Conservation (phyloP, 371 early-diverging fungal species). For the Smittium culicis region DNA sequence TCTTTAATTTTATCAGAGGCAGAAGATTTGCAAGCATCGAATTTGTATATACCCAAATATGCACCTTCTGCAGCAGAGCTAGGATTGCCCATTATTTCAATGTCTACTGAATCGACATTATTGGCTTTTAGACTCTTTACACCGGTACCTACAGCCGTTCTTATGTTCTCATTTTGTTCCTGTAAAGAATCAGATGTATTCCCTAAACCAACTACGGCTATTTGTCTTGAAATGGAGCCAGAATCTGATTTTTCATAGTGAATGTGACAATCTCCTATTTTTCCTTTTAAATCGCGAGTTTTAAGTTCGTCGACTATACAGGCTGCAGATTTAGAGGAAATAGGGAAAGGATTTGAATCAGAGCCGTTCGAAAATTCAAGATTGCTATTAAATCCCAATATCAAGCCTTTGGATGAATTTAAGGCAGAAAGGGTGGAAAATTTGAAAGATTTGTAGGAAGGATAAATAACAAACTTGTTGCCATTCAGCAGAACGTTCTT, state of each 20-base stretch:
- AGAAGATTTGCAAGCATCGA: slow-evolving; percentile 37
- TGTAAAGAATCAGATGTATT: slow-evolving; percentile 16
- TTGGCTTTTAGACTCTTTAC: slow-evolving; percentile 47
- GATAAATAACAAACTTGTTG: neutral
- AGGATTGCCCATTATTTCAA: slow-evolving; percentile 43
- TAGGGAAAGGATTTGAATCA: neutral
- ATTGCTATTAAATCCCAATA: neutral
- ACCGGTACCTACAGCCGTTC: slow-evolving; percentile 59
- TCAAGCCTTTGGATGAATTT: neutral
- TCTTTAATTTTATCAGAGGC: slow-evolving; percentile 12
- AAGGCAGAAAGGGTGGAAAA: neutral
- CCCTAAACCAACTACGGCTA: slow-evolving; percentile 67
- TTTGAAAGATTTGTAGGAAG: neutral
- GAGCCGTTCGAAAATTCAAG: neutral
- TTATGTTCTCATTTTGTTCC: slow-evolving; percentile 34
- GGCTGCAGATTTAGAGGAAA: neutral
- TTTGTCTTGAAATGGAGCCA: slow-evolving; percentile 22
- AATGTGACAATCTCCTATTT: slow-evolving; percentile 7
- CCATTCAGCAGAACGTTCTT: neutral
- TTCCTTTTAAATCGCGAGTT: slow-evolving; percentile 3
- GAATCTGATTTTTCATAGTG: neutral
- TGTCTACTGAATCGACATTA: slow-evolving; percentile 38
- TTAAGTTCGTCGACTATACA: slow-evolving; percentile 11
- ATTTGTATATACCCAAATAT: slow-evolving; percentile 45
- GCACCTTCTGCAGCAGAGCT: slow-evolving; percentile 61